Evolutionary conservation across 208 protist species (phyloP), one percentile per base, ranked within the genome.

Genomic region (Crithidia fasciculata): DNA sequence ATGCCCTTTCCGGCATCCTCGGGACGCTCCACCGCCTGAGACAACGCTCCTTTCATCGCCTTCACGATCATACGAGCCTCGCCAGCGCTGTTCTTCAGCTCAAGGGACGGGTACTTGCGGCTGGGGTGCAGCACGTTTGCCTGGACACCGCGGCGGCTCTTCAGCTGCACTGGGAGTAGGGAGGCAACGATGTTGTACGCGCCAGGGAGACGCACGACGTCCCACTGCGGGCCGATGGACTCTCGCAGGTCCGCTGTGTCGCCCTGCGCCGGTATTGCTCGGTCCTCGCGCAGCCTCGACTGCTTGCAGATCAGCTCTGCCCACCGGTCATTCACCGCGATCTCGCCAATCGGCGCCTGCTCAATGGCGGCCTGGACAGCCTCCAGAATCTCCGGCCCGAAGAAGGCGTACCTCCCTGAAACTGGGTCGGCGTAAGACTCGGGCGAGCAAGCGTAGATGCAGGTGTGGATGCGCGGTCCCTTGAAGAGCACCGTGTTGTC

Each of bases 401-500:
- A 96, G 67, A 91, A 93, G 8, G 91, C 53, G 16, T 80, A 72
- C 13, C 74, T 71, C 3, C 92, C 92, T 5, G 80, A 91, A 0
- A 88, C 81, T 0, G 92, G 83, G 72, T 95, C 83, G 3, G 94
- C 81, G 52, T 90, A 81, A 2, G 76, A 79, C 61, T 92, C 84
- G 7, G 89, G 89, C 37, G 74, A 90, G 69, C 88, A 93, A 36
- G 88, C 77, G 72, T 87, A 95, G 62, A 96, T 81, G 78, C 87
- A 94, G 6, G 86, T 95, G 82, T 96, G 92, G 13, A 95, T 84
- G 36, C 92, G 89, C 15, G 92, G 92, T 2, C 92, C 92, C 60
- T 82, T 84, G 73, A 86, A 96, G 8, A 95, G 69, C 28, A 91
- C 71, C 5, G 76, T 78, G 64, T 78, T 77, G 72, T 75, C 49